Base-by-base conservation (phyloP, 306 rosid species). In the Benincasa hispida region DNA sequence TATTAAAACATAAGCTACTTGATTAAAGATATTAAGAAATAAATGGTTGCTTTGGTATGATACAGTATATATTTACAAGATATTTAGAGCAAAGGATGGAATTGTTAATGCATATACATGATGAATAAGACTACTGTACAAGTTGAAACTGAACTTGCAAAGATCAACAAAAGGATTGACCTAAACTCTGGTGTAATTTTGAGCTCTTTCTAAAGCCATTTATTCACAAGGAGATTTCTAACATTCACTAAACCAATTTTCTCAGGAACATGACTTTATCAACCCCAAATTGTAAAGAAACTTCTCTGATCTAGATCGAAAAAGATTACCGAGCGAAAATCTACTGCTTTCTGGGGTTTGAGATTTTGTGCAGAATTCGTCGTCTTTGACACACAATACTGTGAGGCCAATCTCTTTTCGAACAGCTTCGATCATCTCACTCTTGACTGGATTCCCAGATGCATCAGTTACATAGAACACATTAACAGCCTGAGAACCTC, bases 211-310 rank as follows among this genome's bases (percentile, higher is more conserved):
- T 76, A 79, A 80, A 55, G 74, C 28, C 72, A 35, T 65, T 79
- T 75, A 80, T 72, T 60, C 53, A 22, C 68, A 72, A 60, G 80
- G 80, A 34, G 7, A 62, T 79, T 57, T 76, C 89, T 86, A 80
- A 84, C 78, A 84, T 74, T 65, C 69, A 82, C 81, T 83, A 21
- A 77, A 62, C 75, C 30, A 34, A 81, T 18, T 73, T 75, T 47
- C 79, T 89, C 86, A 93, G 73, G 96, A 87, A 81, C 67, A 85
- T 45, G 97, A 89, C 83, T 89, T 92, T 67, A 90, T 90, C 82
- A 94, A 77, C 19, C 99, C 97, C 87, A 93, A 85, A 87, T 92
- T 91, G 80, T 85, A 92, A 21, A 94, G 96, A 76, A 94, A 85
- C 84, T 86, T 94, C 85, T 90, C 97, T 13, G 99, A 94, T 67